Evolutionary conservation across 768 basidiomycete genomes (phyloP), one percentile per base, ranked within the genome.

Genomic region (Tremella mesenterica): DNA sequence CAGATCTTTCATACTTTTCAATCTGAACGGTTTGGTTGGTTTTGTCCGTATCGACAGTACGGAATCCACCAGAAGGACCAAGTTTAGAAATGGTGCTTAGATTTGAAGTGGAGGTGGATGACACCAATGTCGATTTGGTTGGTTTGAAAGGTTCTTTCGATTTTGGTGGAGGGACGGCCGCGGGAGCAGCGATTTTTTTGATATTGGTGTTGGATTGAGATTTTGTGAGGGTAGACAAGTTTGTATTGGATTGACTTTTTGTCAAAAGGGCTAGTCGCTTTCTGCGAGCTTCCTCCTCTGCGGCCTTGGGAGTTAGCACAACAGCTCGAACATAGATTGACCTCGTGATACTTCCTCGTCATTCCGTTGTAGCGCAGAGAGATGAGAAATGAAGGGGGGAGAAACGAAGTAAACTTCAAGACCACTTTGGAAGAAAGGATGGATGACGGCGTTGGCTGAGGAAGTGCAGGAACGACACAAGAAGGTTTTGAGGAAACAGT

Each of bases 1-100:
- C 16, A 48, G 34, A 2, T 9, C 8, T 13, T n/a, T 14, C 16
- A n/a, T n/a, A n/a, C n/a, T n/a, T n/a, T n/a, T n/a, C n/a, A n/a
- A n/a, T n/a, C n/a, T n/a, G n/a, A n/a, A n/a, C n/a, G n/a, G n/a
- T n/a, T n/a, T 48, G 51, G 20, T 8, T 23, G 45, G 44, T 33
- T 4, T 50, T 16, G 7, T 36, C 50, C 0, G 54, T 26, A 16
- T 54, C 48, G 23, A 54, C 61, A 34, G 65, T 64, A 5, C 64
- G 53, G 61, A 69, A 69, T n/a, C 38, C 38, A 12, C 29, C 50
- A 0, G 58, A 57, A 6, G 67, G 67, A 28, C 63, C 67, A 33
- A 63, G 45, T 39, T 69, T 69, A 20, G 52, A 49, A 41, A 8
- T 16, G 8, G n/a, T n/a, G n/a, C 8, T 5, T 16, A 38, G 43